A percentile compares a stretch with the other conserved stretches of the same genome.
phyloP scores from a whole-genome alignment of 179 eudicot genomes.

The Silene vulgaris region DNA sequence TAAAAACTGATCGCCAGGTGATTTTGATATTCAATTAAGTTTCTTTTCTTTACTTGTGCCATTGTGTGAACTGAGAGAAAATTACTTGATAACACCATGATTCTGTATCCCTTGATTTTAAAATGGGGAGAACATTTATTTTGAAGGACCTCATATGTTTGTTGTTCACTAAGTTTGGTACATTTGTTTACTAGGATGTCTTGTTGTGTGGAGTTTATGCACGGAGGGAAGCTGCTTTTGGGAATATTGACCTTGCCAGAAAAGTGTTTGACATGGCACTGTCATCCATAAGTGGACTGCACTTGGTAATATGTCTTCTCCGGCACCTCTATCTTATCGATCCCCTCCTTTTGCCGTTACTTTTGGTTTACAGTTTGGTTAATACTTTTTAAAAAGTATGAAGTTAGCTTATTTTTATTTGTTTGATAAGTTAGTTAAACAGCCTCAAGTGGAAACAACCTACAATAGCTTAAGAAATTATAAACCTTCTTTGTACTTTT shows the following conservation, averaged over 20 bases:
- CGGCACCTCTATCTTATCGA: constrained; percentile 11
- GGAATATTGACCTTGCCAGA: constrained; percentile 79
- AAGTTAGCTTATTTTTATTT: background rate
- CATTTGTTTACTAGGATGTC: constrained; percentile 53
- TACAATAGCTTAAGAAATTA: background rate
- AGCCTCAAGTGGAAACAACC: background rate
- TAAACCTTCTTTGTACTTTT: background rate
- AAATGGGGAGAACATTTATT: background rate
- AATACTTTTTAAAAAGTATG: background rate
- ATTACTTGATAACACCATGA: constrained; percentile 8
- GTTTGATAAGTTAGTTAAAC: background rate
- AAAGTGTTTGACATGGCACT: constrained; percentile 97
- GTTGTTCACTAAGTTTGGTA: background rate
- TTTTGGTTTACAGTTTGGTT: background rate
- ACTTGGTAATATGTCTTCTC: constrained; percentile 40
- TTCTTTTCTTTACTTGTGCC: background rate
- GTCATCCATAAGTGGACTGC: constrained; percentile 58
- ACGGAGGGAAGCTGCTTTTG: constrained; percentile 76
- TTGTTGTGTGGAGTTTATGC: constrained; percentile 94
- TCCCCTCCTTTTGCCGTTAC: background rate
- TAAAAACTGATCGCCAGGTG: constrained; percentile 94
- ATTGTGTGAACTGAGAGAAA: background rate
- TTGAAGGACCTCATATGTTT: constrained; percentile 13
- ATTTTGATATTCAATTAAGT: background rate
- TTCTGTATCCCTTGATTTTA: constrained; percentile 1